These are phyloP conservation scores for Trypanosoma grayi DNA, from an alignment of 208 protist species.

Conservation along the genomic window DNA sequence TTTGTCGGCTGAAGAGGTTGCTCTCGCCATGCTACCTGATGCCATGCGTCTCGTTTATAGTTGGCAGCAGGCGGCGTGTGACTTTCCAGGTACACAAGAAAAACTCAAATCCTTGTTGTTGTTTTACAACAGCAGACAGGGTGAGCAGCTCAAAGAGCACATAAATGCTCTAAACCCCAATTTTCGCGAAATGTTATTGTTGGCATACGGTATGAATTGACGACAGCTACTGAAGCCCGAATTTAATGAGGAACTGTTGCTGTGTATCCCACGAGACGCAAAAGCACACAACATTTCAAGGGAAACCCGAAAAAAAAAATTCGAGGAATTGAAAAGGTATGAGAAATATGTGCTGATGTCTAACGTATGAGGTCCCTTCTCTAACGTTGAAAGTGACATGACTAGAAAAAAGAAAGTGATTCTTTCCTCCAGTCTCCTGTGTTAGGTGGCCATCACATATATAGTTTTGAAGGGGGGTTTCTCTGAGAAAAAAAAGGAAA, in stretches of 20 bases:
- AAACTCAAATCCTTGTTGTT: slow-evolving; percentile 32
- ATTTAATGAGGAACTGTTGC: not conserved
- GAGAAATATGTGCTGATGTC: not conserved
- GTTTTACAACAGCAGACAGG: slow-evolving; percentile 19
- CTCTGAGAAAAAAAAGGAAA: not conserved
- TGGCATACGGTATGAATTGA: slow-evolving; percentile 21
- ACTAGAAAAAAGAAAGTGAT: too few species aligned
- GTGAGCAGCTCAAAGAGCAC: slow-evolving; percentile 23
- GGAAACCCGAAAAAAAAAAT: not conserved
- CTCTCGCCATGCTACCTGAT: slow-evolving; percentile 31
- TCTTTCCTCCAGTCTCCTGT: not conserved
- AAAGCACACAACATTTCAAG: not conserved
- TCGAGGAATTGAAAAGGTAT: not conserved
- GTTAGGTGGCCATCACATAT: not conserved
- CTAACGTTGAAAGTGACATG: too few species aligned
- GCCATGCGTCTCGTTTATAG: slow-evolving; percentile 66
- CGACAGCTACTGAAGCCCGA: not conserved
- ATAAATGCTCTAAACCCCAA: slow-evolving; percentile 22
- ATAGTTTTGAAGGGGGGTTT: not conserved
- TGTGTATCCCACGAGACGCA: not conserved
- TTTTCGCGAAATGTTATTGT: slow-evolving; percentile 31
- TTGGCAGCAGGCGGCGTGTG: slow-evolving; percentile 51
- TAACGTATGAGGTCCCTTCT: too few species aligned
- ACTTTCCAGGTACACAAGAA: slow-evolving; percentile 46
- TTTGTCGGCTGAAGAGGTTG: slow-evolving; percentile 28